Base-by-base conservation (phyloP, 805 yeast species). In the Candida golubevii region DNA sequence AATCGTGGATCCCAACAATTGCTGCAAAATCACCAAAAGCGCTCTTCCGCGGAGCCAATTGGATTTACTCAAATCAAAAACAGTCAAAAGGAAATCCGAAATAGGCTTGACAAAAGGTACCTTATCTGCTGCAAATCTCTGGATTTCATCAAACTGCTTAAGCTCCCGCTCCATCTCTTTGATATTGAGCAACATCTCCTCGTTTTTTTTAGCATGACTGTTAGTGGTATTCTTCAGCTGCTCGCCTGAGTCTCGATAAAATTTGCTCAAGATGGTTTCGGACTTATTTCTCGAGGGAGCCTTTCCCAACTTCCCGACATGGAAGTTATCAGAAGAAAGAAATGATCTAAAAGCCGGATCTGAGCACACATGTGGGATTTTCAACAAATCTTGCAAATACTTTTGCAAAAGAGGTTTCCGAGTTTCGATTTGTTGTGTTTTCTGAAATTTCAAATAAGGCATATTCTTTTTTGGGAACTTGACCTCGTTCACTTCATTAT, bases 11-110 rank as follows among this genome's bases (percentile, higher is more conserved):
- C 97, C 97, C 33, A 90, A 72, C 1, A 90, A 62, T 59, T 88
- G 96, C 61, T 89, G 97, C 42, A 90, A 65, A 4, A 90, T 79
- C 6, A 88, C 80, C 33, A 89, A 74, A 8, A 88, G 71, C 0
- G 97, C 96, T 36, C 89, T 71, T 0, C 96, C 97, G 42, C 96
- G 69, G 1, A 90, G 63, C 95, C 96, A 88, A 38, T 80, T 79
- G 38, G 79, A 80, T 13, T 69, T 72, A 42, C 79, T 77, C 18
- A 87, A 62, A 28, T 85, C 80, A 62, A 90, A 90, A 1, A 88
- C 57, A 0, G 83, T 70, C 14, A 87, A 75, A 41, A 89, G 74
- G 9, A 88, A 59, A 50, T 88, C 95, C 51, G 91, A 83, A 3
- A 90, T 81, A 0, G 96, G 95, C 56, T 82, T 84, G 11, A 88